Evolutionary conservation across 164 flowering plant species (phyloP).

Genomic region (Litsea cubeba): DNA sequence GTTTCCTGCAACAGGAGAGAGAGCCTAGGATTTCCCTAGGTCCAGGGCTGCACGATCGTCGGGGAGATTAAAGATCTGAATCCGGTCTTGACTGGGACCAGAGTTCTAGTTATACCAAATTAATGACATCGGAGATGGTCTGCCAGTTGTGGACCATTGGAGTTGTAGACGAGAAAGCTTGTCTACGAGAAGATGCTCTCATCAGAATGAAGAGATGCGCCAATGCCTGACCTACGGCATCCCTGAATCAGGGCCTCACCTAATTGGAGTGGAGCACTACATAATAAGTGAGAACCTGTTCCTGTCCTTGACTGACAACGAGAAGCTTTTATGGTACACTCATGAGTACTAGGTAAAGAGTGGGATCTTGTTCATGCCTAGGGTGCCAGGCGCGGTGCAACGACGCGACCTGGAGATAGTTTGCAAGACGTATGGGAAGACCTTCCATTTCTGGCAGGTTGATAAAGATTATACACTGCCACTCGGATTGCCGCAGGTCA

Average conservation of each 20-base stretch:
- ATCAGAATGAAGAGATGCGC: constrained; percentile 79
- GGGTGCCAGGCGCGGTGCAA: constrained; percentile 59
- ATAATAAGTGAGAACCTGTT: constrained; percentile 61
- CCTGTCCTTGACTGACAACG: constrained; percentile 63
- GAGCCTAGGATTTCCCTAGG: too few species aligned
- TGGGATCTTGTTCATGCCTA: constrained; percentile 73
- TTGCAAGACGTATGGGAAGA: constrained; percentile 72
- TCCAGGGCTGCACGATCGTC: too few species aligned
- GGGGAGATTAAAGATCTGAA: too few species aligned
- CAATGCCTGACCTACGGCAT: constrained; percentile 84
- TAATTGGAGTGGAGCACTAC: constrained; percentile 85
- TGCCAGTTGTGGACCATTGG: too few species aligned
- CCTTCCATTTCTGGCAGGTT: constrained; percentile 83
- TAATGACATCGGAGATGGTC: too few species aligned
- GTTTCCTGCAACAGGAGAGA: too few species aligned
- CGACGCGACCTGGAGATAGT: constrained; percentile 68
- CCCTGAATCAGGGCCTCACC: constrained; percentile 44
- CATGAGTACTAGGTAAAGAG: constrained; percentile 93
- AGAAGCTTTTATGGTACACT: constrained; percentile 84
- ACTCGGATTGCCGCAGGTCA: constrained; percentile 66
- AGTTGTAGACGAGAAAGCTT: too few species aligned
- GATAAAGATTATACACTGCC: constrained; percentile 74
- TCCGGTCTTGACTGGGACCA: too few species aligned
- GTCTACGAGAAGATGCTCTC: constrained; percentile 41
- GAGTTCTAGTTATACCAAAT: too few species aligned